Percentiles rank a stretch among this genome's conserved stretches.
phyloP scores from a whole-genome alignment of 192 early-diverging fungal species.

The Physocladia obscura region DNA sequence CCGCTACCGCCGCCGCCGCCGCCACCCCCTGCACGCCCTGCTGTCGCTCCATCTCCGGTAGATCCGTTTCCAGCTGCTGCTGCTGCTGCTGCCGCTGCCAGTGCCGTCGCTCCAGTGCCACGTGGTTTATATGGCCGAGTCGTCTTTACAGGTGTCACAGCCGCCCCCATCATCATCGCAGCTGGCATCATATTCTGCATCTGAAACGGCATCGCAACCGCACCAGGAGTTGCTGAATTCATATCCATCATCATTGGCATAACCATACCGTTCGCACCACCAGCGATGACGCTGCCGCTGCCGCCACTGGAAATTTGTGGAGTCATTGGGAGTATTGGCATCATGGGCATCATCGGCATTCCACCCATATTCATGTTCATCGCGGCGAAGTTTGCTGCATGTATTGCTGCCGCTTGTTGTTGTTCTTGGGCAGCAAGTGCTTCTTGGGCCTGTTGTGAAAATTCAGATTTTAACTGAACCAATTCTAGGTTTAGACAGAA shows the following conservation, averaged over 20 bases:
- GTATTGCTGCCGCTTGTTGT: neutral
- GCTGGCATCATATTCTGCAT: slow-evolving; percentile 6
- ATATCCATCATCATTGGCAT: slow-evolving; percentile 2
- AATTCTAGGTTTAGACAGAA: too few relatives aligned
- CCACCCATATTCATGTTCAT: slow-evolving; percentile 10
- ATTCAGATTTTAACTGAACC: too few relatives aligned
- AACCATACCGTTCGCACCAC: too few relatives aligned
- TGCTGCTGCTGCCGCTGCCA: neutral
- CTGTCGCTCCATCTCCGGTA: too few relatives aligned
- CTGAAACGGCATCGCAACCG: slow-evolving; percentile 17
- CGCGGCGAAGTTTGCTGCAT: neutral
- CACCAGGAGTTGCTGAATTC: too few relatives aligned
- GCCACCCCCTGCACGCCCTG: too few relatives aligned
- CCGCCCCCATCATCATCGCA: neutral
- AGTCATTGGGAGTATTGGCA: neutral
- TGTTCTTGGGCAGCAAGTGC: neutral
- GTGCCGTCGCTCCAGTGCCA: neutral
- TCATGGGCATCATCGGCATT: slow-evolving; percentile 8
- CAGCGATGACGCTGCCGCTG: neutral
- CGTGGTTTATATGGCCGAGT: neutral
- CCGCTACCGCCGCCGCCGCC: neutral
- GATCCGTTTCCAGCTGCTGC: neutral
- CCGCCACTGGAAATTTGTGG: too few relatives aligned
- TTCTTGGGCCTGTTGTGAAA: too few relatives aligned
- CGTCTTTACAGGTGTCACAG: too few relatives aligned